Evolutionary conservation across 2,329 filamentous ascomycete genomes (phyloP), one percentile per base, ranked within the genome.

Genomic region (Spiromastix sp.): DNA sequence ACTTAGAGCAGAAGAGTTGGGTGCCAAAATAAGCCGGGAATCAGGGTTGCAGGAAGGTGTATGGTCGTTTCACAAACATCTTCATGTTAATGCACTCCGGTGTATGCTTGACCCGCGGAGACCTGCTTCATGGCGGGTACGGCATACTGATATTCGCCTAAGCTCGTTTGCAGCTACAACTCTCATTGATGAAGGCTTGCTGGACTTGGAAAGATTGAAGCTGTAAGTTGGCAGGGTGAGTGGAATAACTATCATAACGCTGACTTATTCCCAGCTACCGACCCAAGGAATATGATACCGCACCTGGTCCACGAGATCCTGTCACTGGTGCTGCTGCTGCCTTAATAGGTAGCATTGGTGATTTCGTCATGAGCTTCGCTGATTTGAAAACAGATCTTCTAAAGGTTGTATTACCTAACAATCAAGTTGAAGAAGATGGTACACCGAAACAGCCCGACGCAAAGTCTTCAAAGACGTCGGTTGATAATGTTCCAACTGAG

Each of bases 341-440:
- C 0, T 60, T 95, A 1, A 65, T 93, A n/a, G 81, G 82, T 4
- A 89, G 87, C n/a, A 67, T 91, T 30, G 78, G 81, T 17, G 81
- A 74, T 25, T 79, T 95, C 38, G 74, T 83, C 49, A 81, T 93
- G 72, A 84, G 85, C 1, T 70, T 93, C 26, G 83, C 83, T 1
- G 85, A 93, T 49, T 66, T 79, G 29, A 75, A 75, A 0, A 62
- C 68, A 11, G 70, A 74, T 30, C 66, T 76, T 3, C 50, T 72
- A 30, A 67, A 66, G 42, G 56, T 65, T 15, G 42, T 52, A 32
- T 44, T 42, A 30, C 46, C 35, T 13, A 30, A 42, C 26, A 53
- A 45, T 31, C n/a, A n/a, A n/a, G n/a, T n/a, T n/a, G n/a, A n/a
- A n/a, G n/a, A n/a, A n/a, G n/a, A n/a, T n/a, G n/a, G n/a, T n/a